These are phyloP conservation scores for Penicillium fuscoglaucum DNA, from an alignment of 2,329 filamentous ascomycete species.

Conservation along the genomic window DNA sequence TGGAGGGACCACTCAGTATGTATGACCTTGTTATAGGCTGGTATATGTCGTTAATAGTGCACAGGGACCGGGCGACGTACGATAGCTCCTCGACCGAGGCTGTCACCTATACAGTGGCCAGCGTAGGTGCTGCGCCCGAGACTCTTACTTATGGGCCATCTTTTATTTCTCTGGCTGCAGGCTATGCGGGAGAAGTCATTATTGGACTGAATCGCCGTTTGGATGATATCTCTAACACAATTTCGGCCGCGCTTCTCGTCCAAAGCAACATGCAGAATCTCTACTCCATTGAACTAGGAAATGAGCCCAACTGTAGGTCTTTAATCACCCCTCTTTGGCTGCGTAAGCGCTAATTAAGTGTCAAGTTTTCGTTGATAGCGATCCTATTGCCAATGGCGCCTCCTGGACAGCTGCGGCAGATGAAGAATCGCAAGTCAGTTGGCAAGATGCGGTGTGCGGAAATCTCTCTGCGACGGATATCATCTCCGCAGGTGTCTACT, in stretches of 20 bases:
- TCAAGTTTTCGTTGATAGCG: constrained; percentile 27
- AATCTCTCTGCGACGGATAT: constrained; percentile 31
- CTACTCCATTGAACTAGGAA: constrained; percentile 57
- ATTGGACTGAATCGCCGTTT: constrained; percentile 56
- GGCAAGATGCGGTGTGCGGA: constrained; percentile 36
- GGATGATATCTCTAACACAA: constrained; percentile 56
- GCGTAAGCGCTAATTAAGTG: neutral
- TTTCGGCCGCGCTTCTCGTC: constrained; percentile 52
- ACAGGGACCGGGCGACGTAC: constrained; percentile 54
- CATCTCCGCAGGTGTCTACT: constrained; percentile 40
- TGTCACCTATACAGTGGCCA: constrained; percentile 54
- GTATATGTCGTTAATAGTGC: neutral
- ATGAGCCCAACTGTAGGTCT: constrained; percentile 56
- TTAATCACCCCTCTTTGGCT: neutral
- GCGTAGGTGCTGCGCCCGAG: constrained; percentile 50
- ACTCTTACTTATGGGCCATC: constrained; percentile 55
- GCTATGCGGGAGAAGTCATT: constrained; percentile 53
- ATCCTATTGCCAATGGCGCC: constrained; percentile 27
- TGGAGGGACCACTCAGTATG: constrained; percentile 58
- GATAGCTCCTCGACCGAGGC: constrained; percentile 48
- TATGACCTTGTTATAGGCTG: neutral
- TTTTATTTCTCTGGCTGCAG: constrained; percentile 53
- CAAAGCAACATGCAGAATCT: constrained; percentile 51
- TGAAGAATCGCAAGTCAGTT: constrained; percentile 33
- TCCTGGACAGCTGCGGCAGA: constrained; percentile 37